Base-by-base conservation (phyloP, 306 rosid genomes). In the Lathyrus sativus region DNA sequence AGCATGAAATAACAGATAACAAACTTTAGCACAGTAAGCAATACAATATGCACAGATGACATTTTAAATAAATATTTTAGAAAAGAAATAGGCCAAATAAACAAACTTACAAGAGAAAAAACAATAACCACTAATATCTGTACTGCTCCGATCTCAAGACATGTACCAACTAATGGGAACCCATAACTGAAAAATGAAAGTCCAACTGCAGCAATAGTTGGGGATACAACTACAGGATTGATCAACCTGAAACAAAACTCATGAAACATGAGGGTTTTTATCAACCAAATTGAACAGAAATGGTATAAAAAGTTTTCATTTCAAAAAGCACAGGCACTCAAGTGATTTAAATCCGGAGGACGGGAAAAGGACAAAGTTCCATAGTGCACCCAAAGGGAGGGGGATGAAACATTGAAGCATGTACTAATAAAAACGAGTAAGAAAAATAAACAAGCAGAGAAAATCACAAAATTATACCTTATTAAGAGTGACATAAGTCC, bases 121-220 rank as follows among this genome's bases (percentile, higher is more conserved):
- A 84, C 18, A 75, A 95, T 70, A 58, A 88, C 96, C 75, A 88
- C 77, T 45, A 95, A 81, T 84, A 95, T 95, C 78, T 95, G 99
- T 81, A 88, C 81, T 1, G 89, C 96, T 29, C 99, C 99, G 50
- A 95, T 88, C 87, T 95, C 99, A 69, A 95, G 84, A 80, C 99
- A 95, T 67, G 84, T 86, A 70, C 99, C 97, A 39, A 90, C 92
- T 71, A 82, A 70, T 43, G 99, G 96, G 77, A 95, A 87, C 73
- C 99, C 99, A 72, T 90, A 95, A 77, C 92, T 87, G 76, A 78
- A 95, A 80, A 95, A 95, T 15, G 99, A 90, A 85, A 95, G 96
- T 75, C 99, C 99, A 78, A 95, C 97, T 24, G 99, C 99, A 67
- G 99, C 99, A 86, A 95, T 85, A 50, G 99, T 95, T 41, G 99